Base-by-base conservation (phyloP, 2,329 filamentous ascomycete genomes). In the Alternaria novae-zelandiae region DNA sequence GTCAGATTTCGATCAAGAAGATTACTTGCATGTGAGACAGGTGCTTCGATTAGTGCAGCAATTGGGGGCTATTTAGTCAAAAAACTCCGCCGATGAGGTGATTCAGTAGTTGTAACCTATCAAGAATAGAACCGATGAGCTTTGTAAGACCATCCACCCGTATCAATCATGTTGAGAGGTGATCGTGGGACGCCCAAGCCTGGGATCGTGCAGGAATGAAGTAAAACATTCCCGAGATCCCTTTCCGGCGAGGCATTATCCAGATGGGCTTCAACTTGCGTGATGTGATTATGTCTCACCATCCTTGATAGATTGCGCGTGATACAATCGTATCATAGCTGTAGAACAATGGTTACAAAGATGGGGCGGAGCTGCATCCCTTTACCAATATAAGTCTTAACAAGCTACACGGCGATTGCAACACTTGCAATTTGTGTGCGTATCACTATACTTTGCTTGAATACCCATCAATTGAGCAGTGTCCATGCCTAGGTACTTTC, bases 21-120 rank as follows among this genome's bases (percentile, higher is more conserved):
- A 15, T 44, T 44, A 44, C 41, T 20, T 44, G 41, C 43, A 45
- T 45, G 43, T 45, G 21, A 45, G 43, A 45, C 43, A 41, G 36
- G 36, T 45, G 12, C 43, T 20, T 45, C 3, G 15, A 5, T 20
- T 21, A 45, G 10, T 45, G 43, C 43, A 45, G 10, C 43, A 45
- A 20, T 8, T 45, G 43, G 43, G 43, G 43, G 17, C 43, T 45
- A 12, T 45, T 21, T 21, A 13, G 43, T 45, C 43, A 45, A 41
- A 41, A 17, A 3, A 8, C 36, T 41, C 9, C 36, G 15, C 10
- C 36, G 36, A 41, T 41, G 36, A 41, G 15, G 36, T 2, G 15
- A 17, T 41, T 17, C 2, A 3, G 2, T 41, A 2, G 6, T 10
- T 41, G 36, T 2, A 3, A 13, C 43, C 43, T 45, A 45, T 45